Percentiles rank a stretch among this genome's conserved stretches.
These are phyloP conservation scores for Fusarium nanum DNA, from an alignment of 2,329 filamentous ascomycete species.

Conservation along the genomic window DNA sequence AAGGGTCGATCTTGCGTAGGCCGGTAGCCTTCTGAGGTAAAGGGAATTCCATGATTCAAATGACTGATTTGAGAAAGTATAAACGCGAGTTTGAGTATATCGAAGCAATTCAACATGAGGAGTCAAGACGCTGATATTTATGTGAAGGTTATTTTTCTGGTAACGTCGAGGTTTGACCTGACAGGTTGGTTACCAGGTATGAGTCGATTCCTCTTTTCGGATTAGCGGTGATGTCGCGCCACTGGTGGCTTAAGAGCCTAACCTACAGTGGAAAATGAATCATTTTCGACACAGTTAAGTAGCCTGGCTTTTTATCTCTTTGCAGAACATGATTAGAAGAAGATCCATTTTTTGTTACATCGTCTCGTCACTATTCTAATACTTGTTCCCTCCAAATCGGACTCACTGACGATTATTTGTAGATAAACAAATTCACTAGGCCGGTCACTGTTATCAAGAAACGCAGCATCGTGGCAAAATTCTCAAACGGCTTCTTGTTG, in stretches of 20 bases:
- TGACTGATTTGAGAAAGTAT: no score
- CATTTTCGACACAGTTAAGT: not conserved
- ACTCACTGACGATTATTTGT: no score
- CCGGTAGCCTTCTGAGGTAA: constrained; percentile 8
- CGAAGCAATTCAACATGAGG: not conserved
- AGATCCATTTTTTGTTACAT: not conserved
- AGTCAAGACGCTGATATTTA: not conserved
- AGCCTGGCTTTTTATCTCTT: not conserved
- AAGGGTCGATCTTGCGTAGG: constrained; percentile 12
- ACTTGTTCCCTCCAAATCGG: rapidly evolving
- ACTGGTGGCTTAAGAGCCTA: not conserved
- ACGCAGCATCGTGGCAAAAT: no score
- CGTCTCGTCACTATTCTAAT: no score
- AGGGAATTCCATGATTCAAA: not conserved
- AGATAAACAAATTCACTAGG: not conserved
- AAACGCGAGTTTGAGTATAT: not conserved
- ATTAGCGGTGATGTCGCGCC: no score
- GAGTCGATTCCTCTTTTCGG: not conserved
- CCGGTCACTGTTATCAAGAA: not conserved
- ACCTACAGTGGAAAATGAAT: not conserved
- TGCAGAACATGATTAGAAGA: not conserved
- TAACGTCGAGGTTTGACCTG: not conserved
- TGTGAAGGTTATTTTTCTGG: not conserved
- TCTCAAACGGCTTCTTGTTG: no score
- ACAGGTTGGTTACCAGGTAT: not conserved